These are phyloP conservation scores for Dryas drummondii DNA, from an alignment of 306 rosid genomes.

Conservation along the genomic window DNA sequence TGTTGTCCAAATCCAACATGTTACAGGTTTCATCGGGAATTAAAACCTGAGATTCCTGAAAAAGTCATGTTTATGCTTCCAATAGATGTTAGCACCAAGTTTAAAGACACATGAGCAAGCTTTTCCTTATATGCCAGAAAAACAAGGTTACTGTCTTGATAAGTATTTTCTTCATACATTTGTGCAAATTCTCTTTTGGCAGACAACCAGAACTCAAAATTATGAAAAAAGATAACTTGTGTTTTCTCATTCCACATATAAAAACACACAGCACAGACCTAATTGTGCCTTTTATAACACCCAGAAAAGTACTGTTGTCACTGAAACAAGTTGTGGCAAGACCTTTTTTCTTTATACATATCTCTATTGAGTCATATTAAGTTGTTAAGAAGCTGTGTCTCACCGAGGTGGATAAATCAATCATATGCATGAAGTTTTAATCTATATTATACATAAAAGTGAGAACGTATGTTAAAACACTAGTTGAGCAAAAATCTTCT, in stretches of 20 bases:
- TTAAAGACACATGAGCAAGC: neutral
- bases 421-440: no score
- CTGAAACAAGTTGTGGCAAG: neutral
- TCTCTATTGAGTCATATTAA: neutral
- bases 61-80: neutral
- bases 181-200: neutral
- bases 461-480: no score
- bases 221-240: neutral
- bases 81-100: conserved; percentile 2
- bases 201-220: neutral
- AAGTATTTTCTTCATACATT: neutral
- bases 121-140: neutral
- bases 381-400: neutral
- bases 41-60: neutral
- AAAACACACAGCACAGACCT: no score
- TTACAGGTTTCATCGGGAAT: neutral
- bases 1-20: neutral
- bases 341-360: neutral
- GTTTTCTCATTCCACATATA: no score
- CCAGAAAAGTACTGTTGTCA: neutral
- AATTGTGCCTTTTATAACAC: neutral
- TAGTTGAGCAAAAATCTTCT: no score
- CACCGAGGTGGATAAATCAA: no score
- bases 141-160: neutral
- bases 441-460: no score